Percentiles rank a stretch among this genome's conserved stretches.
These are phyloP conservation scores for Candida tetrigidarum DNA, from an alignment of 1,139 yeast genomes.

Conservation along the genomic window DNA sequence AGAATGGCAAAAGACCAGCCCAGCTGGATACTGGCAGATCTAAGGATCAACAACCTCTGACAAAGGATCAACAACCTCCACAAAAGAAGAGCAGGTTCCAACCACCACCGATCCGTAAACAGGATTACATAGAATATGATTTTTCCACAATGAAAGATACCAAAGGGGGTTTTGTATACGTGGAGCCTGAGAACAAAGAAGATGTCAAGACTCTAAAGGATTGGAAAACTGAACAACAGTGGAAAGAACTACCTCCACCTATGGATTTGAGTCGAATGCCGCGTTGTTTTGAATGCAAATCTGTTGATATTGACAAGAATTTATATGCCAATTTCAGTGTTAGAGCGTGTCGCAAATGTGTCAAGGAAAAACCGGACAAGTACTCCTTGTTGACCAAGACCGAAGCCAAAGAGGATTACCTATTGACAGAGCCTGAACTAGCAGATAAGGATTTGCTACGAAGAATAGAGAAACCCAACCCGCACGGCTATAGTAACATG, in stretches of 20 bases:
- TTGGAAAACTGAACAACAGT: slow-evolving; percentile 69
- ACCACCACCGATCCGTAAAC: slow-evolving; percentile 52
- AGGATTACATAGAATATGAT: slow-evolving; percentile 90
- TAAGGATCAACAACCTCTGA: no score
- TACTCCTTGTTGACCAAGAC: slow-evolving; percentile 92
- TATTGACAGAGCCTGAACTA: slow-evolving; percentile 90
- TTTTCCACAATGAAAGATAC: slow-evolving; percentile 88
- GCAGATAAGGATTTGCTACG: slow-evolving; percentile 70
- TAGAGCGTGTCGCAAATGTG: slow-evolving; percentile 82
- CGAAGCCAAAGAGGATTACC: slow-evolving; percentile 91
- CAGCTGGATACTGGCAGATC: slow-evolving; percentile 15
- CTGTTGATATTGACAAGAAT: slow-evolving; percentile 78
- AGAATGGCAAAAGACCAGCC: slow-evolving; percentile 10
- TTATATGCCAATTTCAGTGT: slow-evolving; percentile 66
- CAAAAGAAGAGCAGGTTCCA: slow-evolving; percentile 20
- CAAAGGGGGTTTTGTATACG: slow-evolving; percentile 82
- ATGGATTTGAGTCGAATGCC: slow-evolving; percentile 73
- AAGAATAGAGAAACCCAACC: slow-evolving; percentile 89
- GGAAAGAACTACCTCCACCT: slow-evolving; percentile 68
- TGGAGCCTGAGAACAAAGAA: slow-evolving; percentile 37
- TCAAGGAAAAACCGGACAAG: slow-evolving; percentile 76
- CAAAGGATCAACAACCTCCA: no score
- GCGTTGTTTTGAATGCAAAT: slow-evolving; percentile 79
- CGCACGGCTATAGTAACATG: slow-evolving; percentile 94
- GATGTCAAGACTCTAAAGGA: slow-evolving; percentile 56